Conservation (phyloP, 1,284 basidiomycete genomes). For the Termitomyces sp. region DNA sequence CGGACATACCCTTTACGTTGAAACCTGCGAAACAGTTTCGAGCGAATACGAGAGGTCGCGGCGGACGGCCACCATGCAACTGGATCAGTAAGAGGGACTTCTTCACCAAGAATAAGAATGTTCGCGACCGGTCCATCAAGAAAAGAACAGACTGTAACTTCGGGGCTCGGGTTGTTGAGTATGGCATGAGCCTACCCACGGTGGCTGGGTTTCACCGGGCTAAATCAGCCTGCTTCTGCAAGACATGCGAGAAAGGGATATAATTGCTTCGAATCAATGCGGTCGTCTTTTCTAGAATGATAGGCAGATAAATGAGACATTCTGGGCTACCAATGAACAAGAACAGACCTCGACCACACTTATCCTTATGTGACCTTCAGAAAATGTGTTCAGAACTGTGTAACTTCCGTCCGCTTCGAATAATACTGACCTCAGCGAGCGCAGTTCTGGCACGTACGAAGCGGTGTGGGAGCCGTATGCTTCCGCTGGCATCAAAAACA, state of each 20-base stretch:
- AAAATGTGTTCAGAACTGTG: not conserved
- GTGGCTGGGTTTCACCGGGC: conserved; percentile 23
- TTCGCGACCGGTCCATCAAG: conserved; percentile 29
- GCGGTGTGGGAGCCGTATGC: not conserved
- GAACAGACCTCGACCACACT: conserved; percentile 32
- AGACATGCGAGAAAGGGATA: conserved; percentile 34
- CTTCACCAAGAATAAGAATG: conserved; percentile 30
- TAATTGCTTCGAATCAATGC: conserved; percentile 31
- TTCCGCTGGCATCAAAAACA: conserved; percentile 9
- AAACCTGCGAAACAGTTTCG: conserved; percentile 29
- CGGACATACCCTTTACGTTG: conserved; percentile 29
- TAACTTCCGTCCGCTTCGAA: not conserved
- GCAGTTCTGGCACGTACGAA: conserved; percentile 13
- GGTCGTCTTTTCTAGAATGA: conserved; percentile 28
- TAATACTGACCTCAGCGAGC: conserved; percentile 7
- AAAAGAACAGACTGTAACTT: conserved; percentile 15
- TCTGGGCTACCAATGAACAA: conserved; percentile 1
- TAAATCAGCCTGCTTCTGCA: conserved; percentile 21
- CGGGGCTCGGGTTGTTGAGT: conserved; percentile 31
- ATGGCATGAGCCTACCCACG: conserved; percentile 29
- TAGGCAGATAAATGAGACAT: not conserved
- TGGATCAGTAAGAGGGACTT: conserved; percentile 6
- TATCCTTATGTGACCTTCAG: conserved; percentile 26
- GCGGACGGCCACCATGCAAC: conserved; percentile 27
- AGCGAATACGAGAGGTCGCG: conserved; percentile 19